Base-by-base conservation (phyloP, 768 basidiomycete species). In the Panus rudis region DNA sequence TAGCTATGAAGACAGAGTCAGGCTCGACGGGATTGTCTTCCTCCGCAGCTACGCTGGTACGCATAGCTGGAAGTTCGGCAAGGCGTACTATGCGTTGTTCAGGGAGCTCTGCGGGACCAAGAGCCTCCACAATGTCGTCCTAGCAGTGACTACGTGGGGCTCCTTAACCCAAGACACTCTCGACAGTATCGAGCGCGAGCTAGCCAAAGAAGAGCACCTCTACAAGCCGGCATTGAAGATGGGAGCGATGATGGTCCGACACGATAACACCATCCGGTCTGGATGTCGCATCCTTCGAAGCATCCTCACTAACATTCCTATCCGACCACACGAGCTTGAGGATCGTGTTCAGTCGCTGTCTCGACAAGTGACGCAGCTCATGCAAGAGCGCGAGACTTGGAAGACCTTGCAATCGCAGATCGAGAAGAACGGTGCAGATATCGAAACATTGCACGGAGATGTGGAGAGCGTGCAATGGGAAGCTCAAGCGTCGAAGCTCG, bases 81-180 rank as follows among this genome's bases (percentile, higher is more conserved):
- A 46, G 39, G n/a, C n/a, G 12, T 52, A 56, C 37, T 39, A 49
- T 16, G 23, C 20, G 14, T 40, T 76, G 60, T 75, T 78, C 54
- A 59, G 68, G 41, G 62, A 71, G 42, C 62, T 78, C 6, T 78
- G 76, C 47, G 76, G 77, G 13, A 68, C 72, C n/a, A 60, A 41
- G 33, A 63, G 69, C 13, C 67, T 78, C 39, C 56, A 61, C 22
- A 76, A 69, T 43, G 72, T 79, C 17, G 59, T 71, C 17, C 65
- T 79, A 45, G 69, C 70, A 38, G 76, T 75, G 31, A 77, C 64
- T 27, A 75, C 73, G 70, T 78, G 76, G 76, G 68, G 63, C 6
- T 58, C 63, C 47, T 64, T 74, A 21, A 60, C 58, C 35, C 52
- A 47, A 28, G 59, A 61, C 37, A 22, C 63, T n/a, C 72, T 69